Percentiles rank a stretch among this genome's conserved stretches.
Conservation (phyloP, 164 flowering plant species). For the Santalum album region DNA sequence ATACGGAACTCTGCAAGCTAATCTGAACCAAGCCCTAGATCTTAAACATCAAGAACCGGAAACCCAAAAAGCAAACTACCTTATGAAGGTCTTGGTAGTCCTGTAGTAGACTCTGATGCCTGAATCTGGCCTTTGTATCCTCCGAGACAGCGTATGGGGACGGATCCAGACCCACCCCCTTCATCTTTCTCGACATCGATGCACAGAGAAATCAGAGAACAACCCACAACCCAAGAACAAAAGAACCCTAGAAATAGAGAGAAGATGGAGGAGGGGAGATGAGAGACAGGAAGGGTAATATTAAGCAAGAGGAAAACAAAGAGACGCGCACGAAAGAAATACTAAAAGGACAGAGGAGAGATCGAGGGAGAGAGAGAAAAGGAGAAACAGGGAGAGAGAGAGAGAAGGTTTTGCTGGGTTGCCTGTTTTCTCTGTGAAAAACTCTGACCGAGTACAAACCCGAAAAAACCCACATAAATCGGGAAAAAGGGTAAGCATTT, state of each 20-base stretch:
- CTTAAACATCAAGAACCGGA: slow-evolving; percentile 6
- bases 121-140: slow-evolving; percentile 40
- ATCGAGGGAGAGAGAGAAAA: not conserved
- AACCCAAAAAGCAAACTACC: slow-evolving; percentile 28
- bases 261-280: not conserved
- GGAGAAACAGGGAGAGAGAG: slow-evolving; percentile 7
- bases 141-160: slow-evolving; percentile 23
- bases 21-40: slow-evolving; percentile 20
- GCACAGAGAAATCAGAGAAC: slow-evolving; percentile 8
- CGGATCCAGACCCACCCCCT: slow-evolving; percentile 25
- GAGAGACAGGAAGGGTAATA: not conserved
- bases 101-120: slow-evolving; percentile 59
- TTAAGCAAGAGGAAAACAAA: not conserved
- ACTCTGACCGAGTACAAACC: slow-evolving; percentile 53
- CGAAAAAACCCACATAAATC: slow-evolving; percentile 59
- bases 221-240: slow-evolving; percentile 7
- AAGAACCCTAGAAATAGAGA: slow-evolving; percentile 2
- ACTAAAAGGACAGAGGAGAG: not conserved
- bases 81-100: slow-evolving; percentile 56
- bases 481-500: slow-evolving; percentile 27
- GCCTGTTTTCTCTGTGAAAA: slow-evolving; percentile 50
- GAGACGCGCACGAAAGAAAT: not conserved
- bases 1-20: not conserved
- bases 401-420: slow-evolving; percentile 28
- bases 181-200: slow-evolving; percentile 49